phyloP scores from a whole-genome alignment of 805 yeast genomes.

The Myxozyma vanderwaltii region DNA sequence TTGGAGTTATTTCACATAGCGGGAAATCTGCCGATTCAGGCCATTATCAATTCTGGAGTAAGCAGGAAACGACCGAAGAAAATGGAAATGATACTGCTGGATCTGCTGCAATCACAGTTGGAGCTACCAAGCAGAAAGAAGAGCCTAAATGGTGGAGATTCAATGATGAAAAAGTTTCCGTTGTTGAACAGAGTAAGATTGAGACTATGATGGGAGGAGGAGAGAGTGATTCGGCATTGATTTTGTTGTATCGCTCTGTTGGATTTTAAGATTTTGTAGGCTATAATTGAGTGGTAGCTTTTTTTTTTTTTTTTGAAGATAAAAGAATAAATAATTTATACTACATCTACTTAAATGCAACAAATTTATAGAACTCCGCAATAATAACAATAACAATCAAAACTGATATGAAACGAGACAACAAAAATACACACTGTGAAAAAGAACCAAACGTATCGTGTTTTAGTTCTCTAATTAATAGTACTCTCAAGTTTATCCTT shows the following conservation, averaged over 20 bases:
- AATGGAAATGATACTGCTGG: slow-evolving; percentile 31
- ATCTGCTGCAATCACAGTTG: slow-evolving; percentile 15
- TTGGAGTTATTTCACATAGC: slow-evolving; percentile 84
- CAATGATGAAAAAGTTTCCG: slow-evolving; percentile 85
- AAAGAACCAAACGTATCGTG: neutral
- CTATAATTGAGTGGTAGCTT: too few species aligned
- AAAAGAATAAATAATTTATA: too few species aligned
- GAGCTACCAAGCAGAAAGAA: slow-evolving; percentile 32
- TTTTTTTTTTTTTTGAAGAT: neutral
- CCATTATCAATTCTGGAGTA: slow-evolving; percentile 89
- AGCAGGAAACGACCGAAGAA: slow-evolving; percentile 57
- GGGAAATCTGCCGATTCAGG: slow-evolving; percentile 98
- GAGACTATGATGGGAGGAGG: slow-evolving; percentile 95
- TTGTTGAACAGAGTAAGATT: slow-evolving; percentile 77
- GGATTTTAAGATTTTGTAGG: slow-evolving; percentile 61
- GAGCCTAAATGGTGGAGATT: slow-evolving; percentile 91
- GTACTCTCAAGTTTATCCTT: slow-evolving; percentile 53
- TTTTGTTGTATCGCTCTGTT: slow-evolving; percentile 79
- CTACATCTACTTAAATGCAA: too few species aligned
- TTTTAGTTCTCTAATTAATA: neutral
- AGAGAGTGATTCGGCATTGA: slow-evolving; percentile 91
- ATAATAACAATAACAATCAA: neutral
- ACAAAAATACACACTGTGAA: neutral
- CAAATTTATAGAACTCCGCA: neutral
- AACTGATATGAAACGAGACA: too few species aligned